phyloP scores from a whole-genome alignment of 768 basidiomycete genomes.

The Pleurotus tuoliensis region DNA sequence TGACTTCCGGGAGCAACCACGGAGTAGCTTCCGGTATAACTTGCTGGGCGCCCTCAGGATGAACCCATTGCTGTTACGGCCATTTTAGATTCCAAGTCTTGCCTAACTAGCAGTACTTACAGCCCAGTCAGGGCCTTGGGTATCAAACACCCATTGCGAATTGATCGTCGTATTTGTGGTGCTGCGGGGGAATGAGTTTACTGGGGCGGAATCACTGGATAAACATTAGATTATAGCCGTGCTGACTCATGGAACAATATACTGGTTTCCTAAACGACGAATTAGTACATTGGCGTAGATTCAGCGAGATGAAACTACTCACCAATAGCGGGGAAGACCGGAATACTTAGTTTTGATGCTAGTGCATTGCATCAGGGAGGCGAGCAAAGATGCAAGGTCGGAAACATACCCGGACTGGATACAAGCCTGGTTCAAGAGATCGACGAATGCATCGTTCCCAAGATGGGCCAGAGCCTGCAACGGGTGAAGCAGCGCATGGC shows the following conservation, averaged over 20 bases:
- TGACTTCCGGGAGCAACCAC: constrained; percentile 26
- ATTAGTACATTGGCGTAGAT: background rate
- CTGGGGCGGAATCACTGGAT: constrained; percentile 36
- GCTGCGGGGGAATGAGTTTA: constrained; percentile 35
- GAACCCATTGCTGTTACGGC: constrained; percentile 28
- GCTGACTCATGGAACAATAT: background rate
- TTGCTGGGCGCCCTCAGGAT: constrained; percentile 19
- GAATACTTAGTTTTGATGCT: constrained; percentile 19
- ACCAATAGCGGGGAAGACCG: constrained; percentile 28
- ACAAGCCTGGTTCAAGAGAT: constrained; percentile 22
- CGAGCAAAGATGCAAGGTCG: too few species aligned
- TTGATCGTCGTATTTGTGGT: constrained; percentile 19
- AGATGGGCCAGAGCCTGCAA: constrained; percentile 25
- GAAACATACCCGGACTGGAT: constrained; percentile 16
- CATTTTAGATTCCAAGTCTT: too few species aligned
- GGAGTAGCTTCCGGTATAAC: constrained; percentile 31
- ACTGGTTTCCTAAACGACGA: constrained; percentile 19
- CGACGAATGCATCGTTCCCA: constrained; percentile 25
- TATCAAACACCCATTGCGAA: constrained; percentile 33
- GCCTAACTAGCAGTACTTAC: constrained; percentile 9
- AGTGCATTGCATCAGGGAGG: background rate
- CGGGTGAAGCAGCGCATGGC: constrained; percentile 26
- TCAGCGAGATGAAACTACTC: constrained; percentile 3
- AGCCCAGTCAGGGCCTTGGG: constrained; percentile 23
- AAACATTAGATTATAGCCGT: background rate